Conservation (phyloP, 2,329 filamentous ascomycete genomes). For the Penicillium sp. region DNA sequence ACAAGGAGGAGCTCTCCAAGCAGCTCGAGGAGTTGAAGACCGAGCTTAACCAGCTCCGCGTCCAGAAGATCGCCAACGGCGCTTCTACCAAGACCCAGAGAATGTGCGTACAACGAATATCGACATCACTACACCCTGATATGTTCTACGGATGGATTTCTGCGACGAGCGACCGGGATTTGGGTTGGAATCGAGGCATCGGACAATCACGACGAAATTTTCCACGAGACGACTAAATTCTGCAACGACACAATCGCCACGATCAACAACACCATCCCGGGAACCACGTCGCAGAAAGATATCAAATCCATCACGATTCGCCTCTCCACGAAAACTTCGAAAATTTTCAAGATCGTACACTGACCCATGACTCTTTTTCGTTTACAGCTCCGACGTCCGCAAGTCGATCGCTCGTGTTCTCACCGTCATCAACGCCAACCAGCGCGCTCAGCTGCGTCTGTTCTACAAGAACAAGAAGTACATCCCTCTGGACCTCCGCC, state of each 20-base stretch:
- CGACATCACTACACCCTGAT: conserved; percentile 18
- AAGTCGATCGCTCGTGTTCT: conserved; percentile 99
- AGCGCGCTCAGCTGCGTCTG: conserved; percentile 93
- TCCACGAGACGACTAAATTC: conserved; percentile 9
- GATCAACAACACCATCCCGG: conserved; percentile 2
- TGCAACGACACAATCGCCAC: not conserved
- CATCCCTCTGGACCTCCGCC: conserved; percentile 94
- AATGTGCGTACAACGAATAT: conserved; percentile 70
- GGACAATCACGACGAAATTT: conserved; percentile 11
- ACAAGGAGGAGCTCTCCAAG: conserved; percentile 97
- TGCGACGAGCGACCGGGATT: conserved; percentile 13
- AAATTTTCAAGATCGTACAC: conserved; percentile 23
- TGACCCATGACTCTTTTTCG: conserved; percentile 34
- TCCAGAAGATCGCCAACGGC: conserved; percentile 95
- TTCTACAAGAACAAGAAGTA: conserved; percentile 99
- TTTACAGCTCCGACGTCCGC: conserved; percentile 88
- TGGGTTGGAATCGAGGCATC: conserved; percentile 9
- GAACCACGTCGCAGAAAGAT: conserved; percentile 10
- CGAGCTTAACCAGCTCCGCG: conserved; percentile 93
- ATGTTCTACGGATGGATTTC: conserved; percentile 19
- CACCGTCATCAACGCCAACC: conserved; percentile 99
- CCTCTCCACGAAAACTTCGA: not conserved
- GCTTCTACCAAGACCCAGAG: conserved; percentile 94
- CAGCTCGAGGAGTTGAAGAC: conserved; percentile 94
- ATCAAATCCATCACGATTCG: not conserved